Evolutionary conservation across 768 basidiomycete species (phyloP).

Genomic region (Pulveroboletus sp.): DNA sequence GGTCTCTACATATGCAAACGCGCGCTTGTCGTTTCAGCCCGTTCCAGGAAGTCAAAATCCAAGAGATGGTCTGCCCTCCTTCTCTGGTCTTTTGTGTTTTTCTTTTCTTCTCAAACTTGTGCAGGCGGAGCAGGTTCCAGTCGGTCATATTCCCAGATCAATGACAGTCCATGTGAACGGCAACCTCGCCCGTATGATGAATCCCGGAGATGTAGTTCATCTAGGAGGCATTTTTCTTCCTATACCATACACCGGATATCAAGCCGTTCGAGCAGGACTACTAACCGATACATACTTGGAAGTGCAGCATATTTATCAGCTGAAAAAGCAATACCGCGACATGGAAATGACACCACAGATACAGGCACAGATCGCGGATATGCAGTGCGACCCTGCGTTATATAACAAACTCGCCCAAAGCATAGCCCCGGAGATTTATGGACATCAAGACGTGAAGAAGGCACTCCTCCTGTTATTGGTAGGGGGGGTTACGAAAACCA

Average conservation of each 20-base stretch:
- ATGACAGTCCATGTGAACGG: conserved; percentile 98
- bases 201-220: conserved; percentile 93
- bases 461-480: conserved; percentile 88
- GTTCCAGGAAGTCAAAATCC: conserved; percentile 98
- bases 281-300: conserved; percentile 98
- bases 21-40: conserved; percentile 95
- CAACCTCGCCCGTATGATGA: conserved; percentile 82
- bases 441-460: conserved; percentile 96
- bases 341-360: conserved; percentile 92
- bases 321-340: conserved; percentile 95
- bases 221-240: conserved; percentile 97
- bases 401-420: conserved; percentile 87
- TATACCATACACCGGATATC: conserved; percentile 95
- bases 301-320: conserved; percentile 81
- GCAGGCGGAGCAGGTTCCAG: conserved; percentile 97
- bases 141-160: conserved; percentile 96
- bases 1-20: conserved; percentile 96
- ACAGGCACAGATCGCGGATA: conserved; percentile 56
- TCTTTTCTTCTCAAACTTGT: conserved; percentile 6
- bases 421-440: conserved; percentile 98
- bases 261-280: conserved; percentile 93
- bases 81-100: neutral
- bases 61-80: conserved; percentile 76
- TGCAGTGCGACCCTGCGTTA: conserved; percentile 71
- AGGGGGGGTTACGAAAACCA: conserved; percentile 92